Evolutionary conservation across 2,329 filamentous ascomycete species (phyloP), one percentile per base, ranked within the genome.

Genomic region (Trichoderma arundinaceum): DNA sequence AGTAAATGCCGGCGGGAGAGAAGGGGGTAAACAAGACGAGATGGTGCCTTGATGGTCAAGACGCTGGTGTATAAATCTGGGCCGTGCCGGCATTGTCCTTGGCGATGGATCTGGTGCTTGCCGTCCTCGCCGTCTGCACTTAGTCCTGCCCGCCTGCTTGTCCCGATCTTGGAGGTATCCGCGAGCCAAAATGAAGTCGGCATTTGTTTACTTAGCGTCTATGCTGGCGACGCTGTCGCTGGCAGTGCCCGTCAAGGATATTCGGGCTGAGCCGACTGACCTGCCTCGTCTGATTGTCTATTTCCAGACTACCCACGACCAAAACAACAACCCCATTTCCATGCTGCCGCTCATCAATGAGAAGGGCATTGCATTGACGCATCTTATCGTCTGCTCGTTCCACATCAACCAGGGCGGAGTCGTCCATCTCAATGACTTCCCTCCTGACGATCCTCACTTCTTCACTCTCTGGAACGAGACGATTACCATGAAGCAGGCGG

Each of bases 351-450:
- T 67, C 44, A 71, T 84, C 57, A 77, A 76, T n/a, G 74, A 79
- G 48, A 69, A 79, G 1, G 72, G 74, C 19, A 78, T 83, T 35
- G 77, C 80, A n/a, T 76, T 84, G 17, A 95, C 92, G 0, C 92
- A 96, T 77, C 82, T 96, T 56, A 92, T 96, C 68, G 78, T 97
- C 52, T 91, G 90, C 1, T 92, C 92, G 0, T 87, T 96, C 60
- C 93, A 96, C 75, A 80, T 96, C 68, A 92, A 94, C 75, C 82
- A 84, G 6, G 77, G 77, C 13, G 86, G 90, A 1, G 83, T 82
- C 9, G 85, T 94, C 70, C 91, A 88, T 0, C 83, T 96, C 65
- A 97, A 97, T 75, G 89, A 97, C 78, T 85, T 92, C 73, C 82
- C 83, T 0, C 91, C 92, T 0, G 77, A 84, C 15, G 78, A 90